Evolutionary conservation across 2,329 filamentous ascomycete genomes (phyloP).

Genomic region (Scedosporium apiospermum): DNA sequence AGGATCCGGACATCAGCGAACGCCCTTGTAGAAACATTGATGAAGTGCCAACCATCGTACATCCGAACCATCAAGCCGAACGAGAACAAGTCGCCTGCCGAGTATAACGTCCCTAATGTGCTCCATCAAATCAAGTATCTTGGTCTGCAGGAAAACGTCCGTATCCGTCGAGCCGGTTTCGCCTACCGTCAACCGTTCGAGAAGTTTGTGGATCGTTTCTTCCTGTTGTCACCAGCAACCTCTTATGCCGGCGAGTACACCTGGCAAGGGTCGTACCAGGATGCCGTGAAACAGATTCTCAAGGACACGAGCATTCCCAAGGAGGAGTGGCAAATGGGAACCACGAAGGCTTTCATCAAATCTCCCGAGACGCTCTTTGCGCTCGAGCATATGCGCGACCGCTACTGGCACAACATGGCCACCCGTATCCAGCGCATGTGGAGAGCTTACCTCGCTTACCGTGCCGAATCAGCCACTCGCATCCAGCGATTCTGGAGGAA

Average conservation of each 20-base stretch:
- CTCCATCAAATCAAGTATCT: conserved; percentile 98
- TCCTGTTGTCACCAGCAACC: conserved; percentile 84
- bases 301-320: conserved; percentile 92
- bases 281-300: conserved; percentile 83
- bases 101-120: conserved; percentile 88
- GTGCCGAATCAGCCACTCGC: conserved; percentile 81
- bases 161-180: conserved; percentile 91
- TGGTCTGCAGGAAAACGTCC: conserved; percentile 97
- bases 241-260: conserved; percentile 97
- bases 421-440: conserved; percentile 95
- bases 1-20: conserved; percentile 94
- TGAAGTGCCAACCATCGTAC: conserved; percentile 96
- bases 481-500: conserved; percentile 96
- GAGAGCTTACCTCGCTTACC: conserved; percentile 90
- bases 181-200: conserved; percentile 96
- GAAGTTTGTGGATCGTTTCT: conserved; percentile 97
- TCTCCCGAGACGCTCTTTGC: conserved; percentile 95
- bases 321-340: conserved; percentile 95
- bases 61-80: conserved; percentile 99
- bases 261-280: conserved; percentile 81
- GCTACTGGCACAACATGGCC: conserved; percentile 99
- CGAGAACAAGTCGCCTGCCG: conserved; percentile 91
- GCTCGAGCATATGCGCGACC: conserved; percentile 92
- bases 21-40: conserved; percentile 84
- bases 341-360: conserved; percentile 96